Evolutionary conservation across 208 protist genomes (phyloP), one percentile per base, ranked within the genome.

Genomic region (Leptomonas pyrrhocoris): DNA sequence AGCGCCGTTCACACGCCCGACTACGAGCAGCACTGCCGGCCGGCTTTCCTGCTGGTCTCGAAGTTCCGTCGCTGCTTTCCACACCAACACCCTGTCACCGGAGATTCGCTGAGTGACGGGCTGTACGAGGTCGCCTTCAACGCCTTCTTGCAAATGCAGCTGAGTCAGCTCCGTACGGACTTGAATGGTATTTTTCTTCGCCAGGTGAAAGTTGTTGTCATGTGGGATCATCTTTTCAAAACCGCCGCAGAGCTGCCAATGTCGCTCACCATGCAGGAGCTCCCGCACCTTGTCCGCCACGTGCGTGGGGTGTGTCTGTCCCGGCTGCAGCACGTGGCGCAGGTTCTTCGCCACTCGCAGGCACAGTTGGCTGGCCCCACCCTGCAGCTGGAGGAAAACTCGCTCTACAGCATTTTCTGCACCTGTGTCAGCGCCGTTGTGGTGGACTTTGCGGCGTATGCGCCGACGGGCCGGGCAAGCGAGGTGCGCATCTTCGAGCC

Each of bases 181-280:
- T 56, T 94, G 30, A 72, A 77, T 45, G 59, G 64, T 27, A 80
- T 83, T 23, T 81, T 91, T 46, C 55, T 83, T 40, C 75, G 77
- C 42, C 71, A 83, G 40, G 68, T 87, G 25, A 67, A 75, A 34
- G 87, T 95, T 1, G 70, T 79, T 30, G 73, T 95, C 55, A 80
- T 83, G 59, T 95, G 90, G 90, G 79, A 75, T 43, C 80, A 69
- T 50, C 74, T 95, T 38, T 83, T 83, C 66, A 42, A 65, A 54
- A 68, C 67, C 8, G 61, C 90, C 11, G 63, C 70, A 21, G 27
- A 27, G 28, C 45, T 80, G 27, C 38, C 43, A 15, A 66, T 48
- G 11, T 36, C 46, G 2, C 58, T 84, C 19, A 38, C 68, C 40
- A 28, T 79, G 36, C 61, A 78, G 28, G 81, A 85, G 19, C 72